These are phyloP conservation scores for Lactarius sp. DNA, from an alignment of 768 basidiomycete species.

Conservation along the genomic window DNA sequence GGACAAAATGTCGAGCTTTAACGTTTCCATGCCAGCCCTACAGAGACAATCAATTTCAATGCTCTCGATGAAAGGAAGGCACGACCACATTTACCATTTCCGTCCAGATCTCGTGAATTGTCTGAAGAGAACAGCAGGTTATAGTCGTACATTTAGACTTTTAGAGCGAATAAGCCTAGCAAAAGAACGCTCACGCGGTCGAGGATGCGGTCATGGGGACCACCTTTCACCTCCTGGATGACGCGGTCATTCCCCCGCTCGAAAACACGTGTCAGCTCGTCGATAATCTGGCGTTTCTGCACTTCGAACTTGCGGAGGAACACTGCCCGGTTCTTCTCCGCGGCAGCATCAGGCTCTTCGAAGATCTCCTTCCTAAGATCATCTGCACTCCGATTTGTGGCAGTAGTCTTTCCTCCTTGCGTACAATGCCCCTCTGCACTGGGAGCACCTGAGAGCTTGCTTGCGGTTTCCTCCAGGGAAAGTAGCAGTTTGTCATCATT, in stretches of 20 bases:
- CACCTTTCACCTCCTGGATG: constrained; percentile 24
- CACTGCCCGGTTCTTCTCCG: constrained; percentile 22
- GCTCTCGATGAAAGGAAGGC: background rate
- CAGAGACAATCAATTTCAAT: background rate
- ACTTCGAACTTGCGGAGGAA: constrained; percentile 28
- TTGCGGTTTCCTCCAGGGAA: constrained; percentile 25
- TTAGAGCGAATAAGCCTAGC: background rate
- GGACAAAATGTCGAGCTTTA: constrained; percentile 23
- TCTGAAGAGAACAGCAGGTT: background rate
- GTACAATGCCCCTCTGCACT: background rate
- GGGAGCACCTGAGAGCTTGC: background rate
- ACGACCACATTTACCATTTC: constrained; percentile 27
- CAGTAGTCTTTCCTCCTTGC: background rate
- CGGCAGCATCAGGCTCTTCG: constrained; percentile 26
- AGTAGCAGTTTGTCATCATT: constrained; percentile 24
- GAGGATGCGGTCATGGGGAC: constrained; percentile 29
- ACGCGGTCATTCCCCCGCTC: constrained; percentile 21
- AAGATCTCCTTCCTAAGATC: constrained; percentile 25
- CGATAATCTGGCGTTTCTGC: constrained; percentile 21
- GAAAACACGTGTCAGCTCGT: constrained; percentile 23
- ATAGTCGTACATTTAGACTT: background rate
- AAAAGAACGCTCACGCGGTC: constrained; percentile 1
- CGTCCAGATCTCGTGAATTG: constrained; percentile 23
- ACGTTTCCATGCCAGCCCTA: constrained; percentile 26
- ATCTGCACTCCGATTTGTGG: background rate